Evolutionary conservation across 2,329 filamentous ascomycete species (phyloP), one percentile per base, ranked within the genome.

Genomic region (Aspergillus udagawae): DNA sequence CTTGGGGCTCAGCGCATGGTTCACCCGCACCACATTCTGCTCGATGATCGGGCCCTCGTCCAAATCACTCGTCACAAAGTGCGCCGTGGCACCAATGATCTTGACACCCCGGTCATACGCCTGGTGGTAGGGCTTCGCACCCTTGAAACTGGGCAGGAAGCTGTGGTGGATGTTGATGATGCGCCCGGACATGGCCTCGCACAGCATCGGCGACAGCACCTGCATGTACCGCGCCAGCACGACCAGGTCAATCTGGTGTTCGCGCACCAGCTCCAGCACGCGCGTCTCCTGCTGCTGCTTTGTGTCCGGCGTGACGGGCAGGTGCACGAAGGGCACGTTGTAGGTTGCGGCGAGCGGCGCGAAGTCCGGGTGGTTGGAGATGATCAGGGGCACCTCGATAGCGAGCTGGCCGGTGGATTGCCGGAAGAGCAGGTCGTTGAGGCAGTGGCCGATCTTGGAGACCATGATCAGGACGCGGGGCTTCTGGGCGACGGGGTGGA

Each of bases 81-180:
- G 90, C 4, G 90, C 90, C 2, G 89, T 92, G 25, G 90, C 90
- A 58, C 90, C 90, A 56, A 92, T 92, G 65, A 94, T 93, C 83
- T 94, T 94, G 63, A 94, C 90, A 59, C 90, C 90, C 28, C 90
- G 84, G 62, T 93, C 90, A 70, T 89, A 92, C 7, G 90, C 90
- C 80, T 94, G 90, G 75, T 93, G 90, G 76, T 94, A 94, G 3
- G 90, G 90, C 77, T 91, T 91, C 29, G 90, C 90, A 60, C 90
- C 90, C 82, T 94, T 94, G 84, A 94, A 94, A 9, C 83, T 87
- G 0, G 90, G 90, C 81, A 94, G 74, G 83, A 94, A 94, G 65
- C 84, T 88, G 78, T 94, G 90, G 78, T 94, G 90, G 75, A 94
- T 93, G 78, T 94, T 94, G 87, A 94, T 93, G 77, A 94, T 94